Base-by-base conservation (phyloP, 805 yeast species). In the Starmerella davenportii region DNA sequence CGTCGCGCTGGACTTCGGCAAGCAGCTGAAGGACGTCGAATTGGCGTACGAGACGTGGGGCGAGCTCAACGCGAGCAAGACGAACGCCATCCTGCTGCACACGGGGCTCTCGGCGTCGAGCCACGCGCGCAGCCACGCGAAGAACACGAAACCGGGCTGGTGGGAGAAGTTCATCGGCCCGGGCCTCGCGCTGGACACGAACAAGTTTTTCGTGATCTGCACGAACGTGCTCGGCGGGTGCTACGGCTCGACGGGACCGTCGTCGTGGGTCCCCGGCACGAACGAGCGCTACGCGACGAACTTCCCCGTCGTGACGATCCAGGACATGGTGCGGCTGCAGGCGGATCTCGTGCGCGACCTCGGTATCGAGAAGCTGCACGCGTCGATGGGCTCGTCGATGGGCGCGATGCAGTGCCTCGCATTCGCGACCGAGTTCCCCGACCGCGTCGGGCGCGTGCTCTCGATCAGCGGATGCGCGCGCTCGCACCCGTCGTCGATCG, bases 321-420 rank as follows among this genome's bases (percentile, higher is more conserved):
- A 76, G 50, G 95, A 85, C 56, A 84, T 85, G 93, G 80, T 80
- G 2, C 63, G 94, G 38, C 93, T 92, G 0, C 95, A 85, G 60
- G 67, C 79, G 41, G 64, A 78, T 37, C 59, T 85, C 32, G 63
- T 85, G 16, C 61, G 58, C 21, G 72, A 68, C 34, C 71, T 84
- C 41, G 74, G 75, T 1, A 76, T 78, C 23, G 35, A 50, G 1
- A 76, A 71, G 53, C 59, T 85, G 20, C 70, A 72, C 56, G 93
- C 93, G 2, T 70, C 81, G 1, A 72, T 85, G 5, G 95, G 95
- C 4, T 76, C 93, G 2, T 80, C 93, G 0, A 80, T 85, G 92
- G 95, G 95, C n/a, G 95, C 95, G n/a, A 82, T 85, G 95, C 95
- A 84, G 60, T 75, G 87, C 7, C 65, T 85, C 39, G 93, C 95